phyloP scores from a whole-genome alignment of 1,139 yeast species.

The Taphrina confusa region DNA sequence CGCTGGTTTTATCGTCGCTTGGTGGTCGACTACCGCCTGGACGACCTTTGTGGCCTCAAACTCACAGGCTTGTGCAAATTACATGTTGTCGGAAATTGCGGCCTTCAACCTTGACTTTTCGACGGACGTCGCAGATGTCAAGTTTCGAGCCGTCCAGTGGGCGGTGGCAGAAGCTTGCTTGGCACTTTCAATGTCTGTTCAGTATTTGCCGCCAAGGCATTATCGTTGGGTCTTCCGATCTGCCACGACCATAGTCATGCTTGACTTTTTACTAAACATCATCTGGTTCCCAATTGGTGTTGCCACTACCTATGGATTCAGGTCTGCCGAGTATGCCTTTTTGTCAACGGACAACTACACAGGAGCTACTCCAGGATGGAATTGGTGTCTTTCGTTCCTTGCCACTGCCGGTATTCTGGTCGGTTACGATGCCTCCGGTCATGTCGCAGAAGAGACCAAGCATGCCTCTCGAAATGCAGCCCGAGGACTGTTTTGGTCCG shows the following conservation, averaged over 20 bases:
- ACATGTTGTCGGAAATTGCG: conserved; percentile 42
- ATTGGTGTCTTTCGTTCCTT: conserved; percentile 43
- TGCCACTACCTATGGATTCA: conserved; percentile 45
- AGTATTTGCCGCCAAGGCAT: conserved; percentile 42
- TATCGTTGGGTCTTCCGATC: conserved; percentile 42
- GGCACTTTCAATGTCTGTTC: conserved; percentile 40
- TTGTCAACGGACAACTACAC: conserved; percentile 60
- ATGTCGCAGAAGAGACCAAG: conserved; percentile 65
- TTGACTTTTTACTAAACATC: conserved; percentile 43
- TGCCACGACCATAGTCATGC: conserved; percentile 40
- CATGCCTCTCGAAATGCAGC: conserved; percentile 63
- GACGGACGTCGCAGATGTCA: conserved; percentile 41
- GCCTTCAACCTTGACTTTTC: conserved; percentile 41
- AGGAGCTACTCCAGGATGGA: conserved; percentile 50
- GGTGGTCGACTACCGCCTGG: conserved; percentile 45
- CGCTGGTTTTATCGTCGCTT: conserved; percentile 44
- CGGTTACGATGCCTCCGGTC: conserved; percentile 67
- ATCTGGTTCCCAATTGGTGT: conserved; percentile 45
- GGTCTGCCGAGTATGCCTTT: conserved; percentile 62
- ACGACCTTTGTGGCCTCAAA: conserved; percentile 43
- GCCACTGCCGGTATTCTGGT: conserved; percentile 43
- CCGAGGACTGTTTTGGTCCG: conserved; percentile 57
- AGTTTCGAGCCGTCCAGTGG: conserved; percentile 44
- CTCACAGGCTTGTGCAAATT: conserved; percentile 42
- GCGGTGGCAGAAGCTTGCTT: conserved; percentile 42